Percentiles rank a stretch among this genome's conserved stretches.
Evolutionary conservation across 139 green algal species (phyloP).

Genomic region (Bryopsis sp.): DNA sequence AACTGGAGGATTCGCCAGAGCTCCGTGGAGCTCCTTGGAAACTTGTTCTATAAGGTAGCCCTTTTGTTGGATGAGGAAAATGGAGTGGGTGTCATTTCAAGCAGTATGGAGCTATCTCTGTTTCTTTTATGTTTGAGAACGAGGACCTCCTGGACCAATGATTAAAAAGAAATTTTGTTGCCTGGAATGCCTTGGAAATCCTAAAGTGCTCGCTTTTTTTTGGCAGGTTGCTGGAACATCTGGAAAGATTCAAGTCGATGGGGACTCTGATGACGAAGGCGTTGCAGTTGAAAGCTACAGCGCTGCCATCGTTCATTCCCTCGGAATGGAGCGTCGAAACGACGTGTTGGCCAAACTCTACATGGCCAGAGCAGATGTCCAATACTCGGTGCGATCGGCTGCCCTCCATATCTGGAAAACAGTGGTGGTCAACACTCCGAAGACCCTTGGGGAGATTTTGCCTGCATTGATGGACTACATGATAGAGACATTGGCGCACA

Average conservation of each 20-base stretch:
- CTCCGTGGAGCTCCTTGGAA: conserved; percentile 86
- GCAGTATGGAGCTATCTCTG: too few species aligned
- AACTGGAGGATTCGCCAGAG: conserved; percentile 95
- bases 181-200: too few species aligned
- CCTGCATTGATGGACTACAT: conserved; percentile 64
- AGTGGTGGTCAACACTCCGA: conserved; percentile 91
- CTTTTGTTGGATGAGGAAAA: too few species aligned
- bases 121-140: too few species aligned
- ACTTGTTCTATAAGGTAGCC: conserved; percentile 96
- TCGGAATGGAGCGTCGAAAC: conserved; percentile 50
- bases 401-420: conserved; percentile 95
- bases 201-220: too few species aligned
- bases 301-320: conserved; percentile 58
- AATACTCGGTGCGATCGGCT: conserved; percentile 72
- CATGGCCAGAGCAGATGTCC: conserved; percentile 65
- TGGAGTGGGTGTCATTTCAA: too few species aligned
- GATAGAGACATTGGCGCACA: conserved; percentile 62
- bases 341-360: conserved; percentile 78
- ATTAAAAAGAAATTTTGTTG: too few species aligned
- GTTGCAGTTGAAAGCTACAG: conserved; percentile 75
- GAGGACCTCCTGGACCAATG: too few species aligned
- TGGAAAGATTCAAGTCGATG: conserved; percentile 77
- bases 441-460: conserved; percentile 85
- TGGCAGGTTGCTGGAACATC: conserved; percentile 79
- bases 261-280: conserved; percentile 83